Evolutionary conservation across 176 grass and related monocot species (phyloP).

Genomic region (Tillandsia leiboldiana): DNA sequence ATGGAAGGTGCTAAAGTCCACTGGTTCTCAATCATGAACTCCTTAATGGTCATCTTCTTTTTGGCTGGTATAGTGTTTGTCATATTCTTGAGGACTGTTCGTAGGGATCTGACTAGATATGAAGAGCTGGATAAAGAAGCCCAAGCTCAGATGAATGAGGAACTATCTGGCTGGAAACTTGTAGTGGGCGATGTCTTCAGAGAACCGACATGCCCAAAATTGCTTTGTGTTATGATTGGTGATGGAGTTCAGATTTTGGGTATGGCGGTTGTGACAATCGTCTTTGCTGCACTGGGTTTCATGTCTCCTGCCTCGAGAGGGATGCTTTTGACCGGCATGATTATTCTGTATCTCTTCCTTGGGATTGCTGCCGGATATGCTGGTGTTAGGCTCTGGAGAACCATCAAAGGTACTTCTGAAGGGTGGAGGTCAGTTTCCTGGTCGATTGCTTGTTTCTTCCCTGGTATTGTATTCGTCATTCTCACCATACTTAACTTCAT

Average conservation of each 20-base stretch:
- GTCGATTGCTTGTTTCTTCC: slow-evolving; percentile 82
- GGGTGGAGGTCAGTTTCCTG: slow-evolving; percentile 84
- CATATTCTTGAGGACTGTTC: slow-evolving; percentile 72
- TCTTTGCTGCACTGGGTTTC: slow-evolving; percentile 76
- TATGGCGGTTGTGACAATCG: slow-evolving; percentile 71
- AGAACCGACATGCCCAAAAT: slow-evolving; percentile 64
- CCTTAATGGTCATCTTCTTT: slow-evolving; percentile 81
- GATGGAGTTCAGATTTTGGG: slow-evolving; percentile 81
- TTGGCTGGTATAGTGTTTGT: slow-evolving; percentile 85
- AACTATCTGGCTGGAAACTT: slow-evolving; percentile 86
- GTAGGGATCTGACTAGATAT: slow-evolving; percentile 79
- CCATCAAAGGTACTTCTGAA: slow-evolving; percentile 61
- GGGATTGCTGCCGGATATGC: slow-evolving; percentile 72
- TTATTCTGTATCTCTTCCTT: slow-evolving; percentile 85
- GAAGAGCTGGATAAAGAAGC: slow-evolving; percentile 78
- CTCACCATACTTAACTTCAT: slow-evolving; percentile 72
- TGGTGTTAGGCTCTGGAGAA: slow-evolving; percentile 71
- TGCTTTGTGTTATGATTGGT: slow-evolving; percentile 71
- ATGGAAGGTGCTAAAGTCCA: slow-evolving; percentile 81
- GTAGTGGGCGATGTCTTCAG: slow-evolving; percentile 88
- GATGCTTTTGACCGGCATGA: slow-evolving; percentile 78
- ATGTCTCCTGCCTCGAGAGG: slow-evolving; percentile 90
- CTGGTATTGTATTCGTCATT: slow-evolving; percentile 63
- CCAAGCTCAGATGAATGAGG: slow-evolving; percentile 85
- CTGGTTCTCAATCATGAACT: slow-evolving; percentile 96